Percentiles rank a stretch among this genome's conserved stretches.
Conservation (phyloP, 192 early-diverging fungal genomes). For the Coemansia sp. region DNA sequence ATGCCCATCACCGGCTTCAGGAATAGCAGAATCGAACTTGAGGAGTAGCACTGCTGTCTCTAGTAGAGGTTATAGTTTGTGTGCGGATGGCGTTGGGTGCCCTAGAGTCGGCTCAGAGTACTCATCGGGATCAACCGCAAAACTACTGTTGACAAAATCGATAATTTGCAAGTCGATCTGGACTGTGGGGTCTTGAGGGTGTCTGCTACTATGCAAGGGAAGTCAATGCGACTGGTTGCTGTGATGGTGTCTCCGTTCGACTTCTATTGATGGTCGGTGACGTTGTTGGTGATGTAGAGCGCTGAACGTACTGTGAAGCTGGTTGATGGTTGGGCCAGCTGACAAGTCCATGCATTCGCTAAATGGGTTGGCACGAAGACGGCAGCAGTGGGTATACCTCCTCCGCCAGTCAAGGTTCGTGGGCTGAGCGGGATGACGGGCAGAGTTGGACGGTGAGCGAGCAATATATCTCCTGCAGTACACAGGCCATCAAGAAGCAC, state of each 20-base stretch:
- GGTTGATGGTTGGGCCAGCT: constrained; percentile 8
- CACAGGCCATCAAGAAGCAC: constrained; percentile 14
- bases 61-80: constrained; percentile 36
- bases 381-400: neutral
- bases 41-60: constrained; percentile 22
- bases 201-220: neutral
- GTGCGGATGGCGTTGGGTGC: constrained; percentile 44
- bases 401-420: constrained; percentile 5
- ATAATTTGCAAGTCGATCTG: constrained; percentile 89
- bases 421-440: constrained; percentile 10
- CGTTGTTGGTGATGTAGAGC: neutral
- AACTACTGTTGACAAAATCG: constrained; percentile 93
- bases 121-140: constrained; percentile 43
- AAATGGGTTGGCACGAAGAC: constrained; percentile 12
- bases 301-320: neutral
- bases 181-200: neutral
- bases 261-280: neutral
- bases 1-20: neutral
- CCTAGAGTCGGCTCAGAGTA: constrained; percentile 26
- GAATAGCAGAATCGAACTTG: neutral
- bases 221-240: neutral
- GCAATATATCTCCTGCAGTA: neutral
- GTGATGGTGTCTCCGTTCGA: neutral
- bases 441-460: constrained; percentile 19
- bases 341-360: constrained; percentile 16